Conservation (phyloP, 768 basidiomycete species). For the Gymnopilus junonius region DNA sequence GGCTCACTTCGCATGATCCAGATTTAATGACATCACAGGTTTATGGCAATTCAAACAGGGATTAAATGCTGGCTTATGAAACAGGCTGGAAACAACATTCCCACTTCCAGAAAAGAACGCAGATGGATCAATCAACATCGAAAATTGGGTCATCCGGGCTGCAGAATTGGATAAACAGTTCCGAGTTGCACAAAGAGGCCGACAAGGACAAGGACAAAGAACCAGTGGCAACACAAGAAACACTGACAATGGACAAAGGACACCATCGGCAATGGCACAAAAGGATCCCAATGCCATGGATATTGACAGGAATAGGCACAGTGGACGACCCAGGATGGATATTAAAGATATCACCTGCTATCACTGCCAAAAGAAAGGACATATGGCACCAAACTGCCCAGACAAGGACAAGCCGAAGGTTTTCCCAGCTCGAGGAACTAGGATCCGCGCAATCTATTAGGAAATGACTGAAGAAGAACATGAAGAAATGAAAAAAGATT, state of each 20-base stretch:
- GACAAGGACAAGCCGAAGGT: background rate
- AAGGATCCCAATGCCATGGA: no score
- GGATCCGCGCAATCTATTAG: no score
- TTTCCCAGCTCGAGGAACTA: background rate
- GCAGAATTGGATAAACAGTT: background rate
- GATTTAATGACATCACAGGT: background rate
- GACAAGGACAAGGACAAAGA: no score
- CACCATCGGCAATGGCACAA: no score
- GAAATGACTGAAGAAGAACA: no score
- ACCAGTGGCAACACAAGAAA: no score
- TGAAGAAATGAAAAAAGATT: background rate
- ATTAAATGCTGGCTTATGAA: background rate
- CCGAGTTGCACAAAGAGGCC: no score
- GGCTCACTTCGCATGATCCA: background rate
- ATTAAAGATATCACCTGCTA: background rate
- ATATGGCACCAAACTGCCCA: background rate
- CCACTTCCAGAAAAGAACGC: background rate
- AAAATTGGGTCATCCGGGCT: background rate
- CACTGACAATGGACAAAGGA: no score
- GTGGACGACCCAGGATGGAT: background rate
- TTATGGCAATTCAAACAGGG: background rate
- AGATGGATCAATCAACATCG: background rate
- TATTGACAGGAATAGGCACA: no score
- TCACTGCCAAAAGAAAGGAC: background rate
- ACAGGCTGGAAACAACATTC: background rate